Base-by-base conservation (phyloP, 768 basidiomycete genomes). In the Boletus eberwhitei region DNA sequence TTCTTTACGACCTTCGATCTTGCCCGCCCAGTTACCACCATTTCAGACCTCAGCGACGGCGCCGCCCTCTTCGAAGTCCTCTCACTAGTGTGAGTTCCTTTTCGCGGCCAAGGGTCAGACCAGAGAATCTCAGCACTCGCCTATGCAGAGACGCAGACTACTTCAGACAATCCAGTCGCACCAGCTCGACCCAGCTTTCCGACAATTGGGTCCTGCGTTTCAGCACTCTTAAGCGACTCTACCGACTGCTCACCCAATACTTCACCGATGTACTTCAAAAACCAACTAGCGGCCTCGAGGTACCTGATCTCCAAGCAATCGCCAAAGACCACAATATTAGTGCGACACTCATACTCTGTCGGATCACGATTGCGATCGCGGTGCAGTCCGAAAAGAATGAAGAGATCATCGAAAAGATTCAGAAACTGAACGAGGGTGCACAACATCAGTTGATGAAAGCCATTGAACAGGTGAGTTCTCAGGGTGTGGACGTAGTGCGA, bases 161-260 rank as follows among this genome's bases (percentile, higher is more conserved):
- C 73, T 95, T 95, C 66, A 81, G 83, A 42, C 81, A 80, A 50
- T 73, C 84, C 5, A 73, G 76, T 19, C 81, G 87, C 12, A 74
- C 81, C 6, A 76, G 79, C 6, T 75, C 84, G 0, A 71, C 79
- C 17, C 84, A 89, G 50, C 78, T 78, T 2, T 83, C 87, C 12
- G 91, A 93, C 64, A 94, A 91, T 71, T 96, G 93, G 93, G 90
- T 93, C 53, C 72, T 93, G 32, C 84, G 92, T 13, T 92, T 93
- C 71, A 86, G 80, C 70, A 72, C 87, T 9, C 80, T 95, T 57
- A 95, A 95, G 65, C 83, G 88, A 22, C 78, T 94, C 48, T 94
- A 92, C 71, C 81, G 93, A 42, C 82, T 93, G 37, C 87, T 94
- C 77, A 91, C 89, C 2, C 90, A 92, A 65, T 96, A 93, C 70